A percentile compares a stretch with the other conserved stretches of the same genome.
Evolutionary conservation across 805 yeast species (phyloP).

Genomic region (Metschnikowia gelsemii): DNA sequence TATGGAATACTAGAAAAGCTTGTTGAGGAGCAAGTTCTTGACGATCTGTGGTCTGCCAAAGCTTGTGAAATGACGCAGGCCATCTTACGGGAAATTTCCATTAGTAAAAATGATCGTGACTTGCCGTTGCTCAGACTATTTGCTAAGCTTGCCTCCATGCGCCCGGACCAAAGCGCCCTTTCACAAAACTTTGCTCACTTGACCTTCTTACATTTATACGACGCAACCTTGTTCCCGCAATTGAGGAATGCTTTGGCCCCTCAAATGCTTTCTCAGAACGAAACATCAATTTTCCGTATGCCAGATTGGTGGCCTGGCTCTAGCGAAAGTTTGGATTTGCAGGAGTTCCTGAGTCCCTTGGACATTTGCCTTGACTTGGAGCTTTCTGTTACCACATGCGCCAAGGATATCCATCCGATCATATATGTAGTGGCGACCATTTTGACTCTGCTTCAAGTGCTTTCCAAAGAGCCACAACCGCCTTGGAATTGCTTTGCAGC

Average conservation of each 20-base stretch:
- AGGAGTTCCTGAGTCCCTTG: slow-evolving; percentile 10
- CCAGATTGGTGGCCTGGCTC: slow-evolving; percentile 17
- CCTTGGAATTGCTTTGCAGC: slow-evolving; percentile 9
- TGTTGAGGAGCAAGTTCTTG: not conserved
- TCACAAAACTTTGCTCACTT: slow-evolving; percentile 9
- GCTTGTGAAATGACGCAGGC: slow-evolving; percentile 1
- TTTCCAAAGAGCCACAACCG: slow-evolving; percentile 8
- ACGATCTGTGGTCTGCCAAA: not conserved
- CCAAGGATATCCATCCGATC: slow-evolving; percentile 1
- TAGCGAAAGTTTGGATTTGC: not conserved
- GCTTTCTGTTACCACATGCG: slow-evolving; percentile 1
- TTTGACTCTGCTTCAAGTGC: slow-evolving; percentile 1
- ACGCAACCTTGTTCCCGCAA: slow-evolving; percentile 5
- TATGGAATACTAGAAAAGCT: not conserved
- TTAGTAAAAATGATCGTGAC: not conserved
- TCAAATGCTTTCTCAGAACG: not conserved
- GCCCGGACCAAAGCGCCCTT: slow-evolving; percentile 4
- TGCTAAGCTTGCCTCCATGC: slow-evolving; percentile 5
- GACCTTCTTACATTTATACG: slow-evolving; percentile 11
- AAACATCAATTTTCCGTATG: not conserved
- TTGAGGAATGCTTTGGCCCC: slow-evolving; percentile 6
- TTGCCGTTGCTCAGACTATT: not conserved
- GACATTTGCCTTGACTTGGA: slow-evolving; percentile 7
- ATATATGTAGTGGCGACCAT: not conserved
- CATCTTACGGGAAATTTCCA: not conserved